Conservation (phyloP, 2,329 filamentous ascomycete species). For the Fulvia fulva region DNA sequence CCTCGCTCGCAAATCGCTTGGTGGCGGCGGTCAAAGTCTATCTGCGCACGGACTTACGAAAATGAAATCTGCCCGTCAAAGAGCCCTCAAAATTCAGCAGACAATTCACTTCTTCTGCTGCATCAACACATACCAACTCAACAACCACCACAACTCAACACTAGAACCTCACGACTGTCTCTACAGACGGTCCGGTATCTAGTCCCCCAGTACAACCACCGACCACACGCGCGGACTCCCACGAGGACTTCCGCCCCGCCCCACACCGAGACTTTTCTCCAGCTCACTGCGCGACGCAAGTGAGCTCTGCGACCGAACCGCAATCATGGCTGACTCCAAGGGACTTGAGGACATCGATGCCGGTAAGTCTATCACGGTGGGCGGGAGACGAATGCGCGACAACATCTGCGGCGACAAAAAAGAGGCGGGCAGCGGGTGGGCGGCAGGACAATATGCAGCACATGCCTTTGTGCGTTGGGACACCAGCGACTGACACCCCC, state of each 20-base stretch:
- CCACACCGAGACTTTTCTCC: conserved; percentile 34
- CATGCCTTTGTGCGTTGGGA: neutral
- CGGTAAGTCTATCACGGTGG: conserved; percentile 58
- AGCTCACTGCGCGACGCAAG: conserved; percentile 75
- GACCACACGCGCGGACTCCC: conserved; percentile 34
- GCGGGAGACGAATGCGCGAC: neutral
- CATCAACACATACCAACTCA: conserved; percentile 23
- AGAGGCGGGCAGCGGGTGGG: neutral
- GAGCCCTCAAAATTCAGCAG: neutral
- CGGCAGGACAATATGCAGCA: conserved; percentile 1
- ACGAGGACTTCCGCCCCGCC: conserved; percentile 40
- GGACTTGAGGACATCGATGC: conserved; percentile 97
- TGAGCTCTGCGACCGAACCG: conserved; percentile 50
- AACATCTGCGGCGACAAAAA: neutral
- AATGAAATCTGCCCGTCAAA: too few relatives aligned
- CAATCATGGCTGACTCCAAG: conserved; percentile 98
- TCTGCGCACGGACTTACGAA: neutral
- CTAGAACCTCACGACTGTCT: conserved; percentile 45
- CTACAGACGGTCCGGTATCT: conserved; percentile 46
- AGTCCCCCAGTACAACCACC: conserved; percentile 34
- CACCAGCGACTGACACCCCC: conserved; percentile 5
- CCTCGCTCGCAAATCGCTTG: neutral
- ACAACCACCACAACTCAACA: conserved; percentile 26
- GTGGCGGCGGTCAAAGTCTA: neutral
- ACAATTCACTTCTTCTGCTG: conserved; percentile 1